A percentile compares a stretch with the other conserved stretches of the same genome.
Conservation (phyloP, 169 alveolate species). For the Theileria equi region DNA sequence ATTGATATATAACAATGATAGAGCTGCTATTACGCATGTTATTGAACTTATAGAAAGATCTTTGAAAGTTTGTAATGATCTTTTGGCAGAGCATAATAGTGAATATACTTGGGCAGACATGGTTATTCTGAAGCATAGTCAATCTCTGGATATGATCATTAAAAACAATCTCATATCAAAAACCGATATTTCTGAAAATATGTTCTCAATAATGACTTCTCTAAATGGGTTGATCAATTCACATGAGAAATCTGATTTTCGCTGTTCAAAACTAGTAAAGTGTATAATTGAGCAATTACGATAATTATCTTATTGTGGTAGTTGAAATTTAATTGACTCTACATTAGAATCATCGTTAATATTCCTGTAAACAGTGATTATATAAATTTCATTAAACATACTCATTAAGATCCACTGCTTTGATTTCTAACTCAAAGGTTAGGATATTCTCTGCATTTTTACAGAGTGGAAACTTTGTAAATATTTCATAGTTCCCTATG, state of each 20-base stretch:
- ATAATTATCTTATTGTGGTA: too few species aligned
- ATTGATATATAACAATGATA: constrained; percentile 3
- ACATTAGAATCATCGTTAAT: too few species aligned
- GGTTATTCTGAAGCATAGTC: constrained; percentile 18
- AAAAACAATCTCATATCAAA: too few species aligned
- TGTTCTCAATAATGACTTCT: too few species aligned
- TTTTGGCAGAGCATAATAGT: background rate
- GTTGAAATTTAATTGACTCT: too few species aligned
- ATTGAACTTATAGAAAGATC: background rate
- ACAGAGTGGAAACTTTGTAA: constrained; percentile 1
- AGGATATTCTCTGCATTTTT: background rate
- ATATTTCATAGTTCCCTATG: constrained; percentile 14
- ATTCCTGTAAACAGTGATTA: too few species aligned
- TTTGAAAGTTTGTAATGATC: background rate
- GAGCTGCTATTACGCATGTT: background rate
- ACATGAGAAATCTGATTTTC: too few species aligned
- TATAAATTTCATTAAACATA: background rate
- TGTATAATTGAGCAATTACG: too few species aligned
- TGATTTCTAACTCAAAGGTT: constrained; percentile 1
- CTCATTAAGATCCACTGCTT: background rate
- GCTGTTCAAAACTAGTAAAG: too few species aligned
- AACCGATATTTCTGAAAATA: too few species aligned
- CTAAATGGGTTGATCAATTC: too few species aligned
- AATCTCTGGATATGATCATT: constrained; percentile 7
- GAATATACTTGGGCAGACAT: constrained; percentile 7